These are phyloP conservation scores for Bullera alba DNA, from an alignment of 768 basidiomycete species.

Conservation along the genomic window DNA sequence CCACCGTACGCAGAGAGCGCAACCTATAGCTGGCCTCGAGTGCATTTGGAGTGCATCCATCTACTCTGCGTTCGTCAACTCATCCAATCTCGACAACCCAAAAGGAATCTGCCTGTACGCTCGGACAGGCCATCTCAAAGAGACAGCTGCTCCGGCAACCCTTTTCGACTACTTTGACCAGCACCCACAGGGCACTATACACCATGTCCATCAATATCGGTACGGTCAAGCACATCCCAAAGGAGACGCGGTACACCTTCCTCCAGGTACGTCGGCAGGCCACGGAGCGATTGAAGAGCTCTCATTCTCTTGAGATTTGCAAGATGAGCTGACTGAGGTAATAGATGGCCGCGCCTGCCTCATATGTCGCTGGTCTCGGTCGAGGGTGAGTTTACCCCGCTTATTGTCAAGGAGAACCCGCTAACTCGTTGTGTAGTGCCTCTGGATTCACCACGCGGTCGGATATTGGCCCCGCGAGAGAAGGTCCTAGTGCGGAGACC, in stretches of 20 bases:
- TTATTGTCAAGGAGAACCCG: background rate
- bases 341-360: slow-evolving; percentile 67
- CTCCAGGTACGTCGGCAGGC: slow-evolving; percentile 28
- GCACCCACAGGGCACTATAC: no score
- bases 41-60: no score
- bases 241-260: slow-evolving; percentile 42
- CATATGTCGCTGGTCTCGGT: slow-evolving; percentile 97
- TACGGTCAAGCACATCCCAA: slow-evolving; percentile 37
- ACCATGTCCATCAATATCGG: slow-evolving; percentile 33
- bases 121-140: no score
- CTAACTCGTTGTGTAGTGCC: slow-evolving; percentile 54
- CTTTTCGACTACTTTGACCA: no score
- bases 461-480: slow-evolving; percentile 96
- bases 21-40: no score
- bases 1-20: no score
- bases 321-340: background rate
- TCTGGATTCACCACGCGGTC: slow-evolving; percentile 97
- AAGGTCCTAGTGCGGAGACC: slow-evolving; percentile 85
- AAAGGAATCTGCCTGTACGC: no score
- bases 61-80: no score
- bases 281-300: background rate
- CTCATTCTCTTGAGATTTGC: background rate
- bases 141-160: no score
- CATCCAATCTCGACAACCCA: no score
- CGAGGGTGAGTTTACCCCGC: slow-evolving; percentile 63